These are phyloP conservation scores for Aspergillus nomiae DNA, from an alignment of 2,329 filamentous ascomycete species.

Conservation along the genomic window DNA sequence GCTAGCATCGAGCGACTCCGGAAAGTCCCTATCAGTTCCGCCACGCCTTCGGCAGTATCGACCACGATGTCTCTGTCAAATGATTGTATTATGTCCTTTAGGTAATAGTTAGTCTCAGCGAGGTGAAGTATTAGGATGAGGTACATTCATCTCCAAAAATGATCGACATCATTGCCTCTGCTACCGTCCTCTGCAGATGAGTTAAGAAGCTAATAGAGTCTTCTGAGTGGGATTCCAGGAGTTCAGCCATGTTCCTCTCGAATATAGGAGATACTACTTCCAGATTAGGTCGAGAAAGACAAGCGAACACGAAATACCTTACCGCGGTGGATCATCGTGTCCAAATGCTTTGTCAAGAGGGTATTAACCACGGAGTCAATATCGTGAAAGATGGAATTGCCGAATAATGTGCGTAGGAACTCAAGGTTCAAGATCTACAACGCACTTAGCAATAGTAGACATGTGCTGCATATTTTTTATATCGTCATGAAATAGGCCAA, in stretches of 20 bases:
- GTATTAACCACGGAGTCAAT: not conserved
- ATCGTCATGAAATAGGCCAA: not conserved
- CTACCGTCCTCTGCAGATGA: not conserved
- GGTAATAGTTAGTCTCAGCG: not conserved
- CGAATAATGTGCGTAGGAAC: not conserved
- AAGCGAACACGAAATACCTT: not conserved
- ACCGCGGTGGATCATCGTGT: not conserved
- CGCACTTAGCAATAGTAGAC: not conserved
- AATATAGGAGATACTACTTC: not conserved
- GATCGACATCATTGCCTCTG: not conserved
- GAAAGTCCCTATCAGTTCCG: not conserved
- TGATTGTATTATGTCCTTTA: not conserved
- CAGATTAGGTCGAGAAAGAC: not conserved
- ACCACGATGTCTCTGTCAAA: not conserved
- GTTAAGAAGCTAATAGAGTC: not conserved
- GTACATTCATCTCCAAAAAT: not conserved
- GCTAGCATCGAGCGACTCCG: not conserved
- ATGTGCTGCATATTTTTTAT: rapidly evolving
- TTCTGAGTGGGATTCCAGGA: not conserved
- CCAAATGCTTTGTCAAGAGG: not conserved
- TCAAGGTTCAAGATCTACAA: not conserved
- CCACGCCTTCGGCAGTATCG: not conserved
- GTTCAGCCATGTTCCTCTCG: not conserved
- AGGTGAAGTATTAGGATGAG: no score
- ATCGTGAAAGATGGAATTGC: not conserved